Evolutionary conservation across 176 grass and related monocot genomes (phyloP), one percentile per base, ranked within the genome.

Genomic region (Paspalum vaginatum): DNA sequence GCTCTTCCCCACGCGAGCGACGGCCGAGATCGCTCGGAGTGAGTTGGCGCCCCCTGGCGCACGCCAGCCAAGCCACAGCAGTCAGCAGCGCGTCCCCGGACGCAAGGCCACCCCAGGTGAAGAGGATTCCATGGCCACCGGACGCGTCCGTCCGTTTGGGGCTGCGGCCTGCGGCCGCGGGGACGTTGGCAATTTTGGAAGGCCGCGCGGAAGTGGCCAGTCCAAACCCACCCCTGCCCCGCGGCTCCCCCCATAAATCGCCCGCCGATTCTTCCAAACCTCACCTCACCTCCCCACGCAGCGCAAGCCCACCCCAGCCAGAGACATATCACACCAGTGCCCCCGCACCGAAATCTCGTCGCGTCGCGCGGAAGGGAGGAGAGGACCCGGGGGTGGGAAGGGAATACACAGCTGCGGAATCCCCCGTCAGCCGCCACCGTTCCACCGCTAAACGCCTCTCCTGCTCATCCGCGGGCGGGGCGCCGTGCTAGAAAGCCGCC

Each of bases 131-230:
- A 86, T 80, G 50, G 50, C 16, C 14, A 5, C 14, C 49, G n/a
- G 84, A 49, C 77, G 70, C 84, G 62, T 62, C 71, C 77, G 70
- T n/a, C n/a, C n/a, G 22, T 9, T 13, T 37, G 60, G 60, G 25
- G 60, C 26, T 6, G 26, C 60, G 26, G 60, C 42, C 42, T 43
- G 42, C 51, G 51, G 51, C 32, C 18, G 16, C n/a, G 4, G 27
- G 71, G 51, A 7, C 76, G 61, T 65, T 13, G 13, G 81, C 76
- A 68, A 62, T 47, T 43, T 66, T 66, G 74, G 80, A 65, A 77
- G 79, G 75, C 80, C 73, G 49, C 87, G 64, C 76, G 7, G 87
- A 59, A 74, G 18, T 52, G 68, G 49, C 65, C 75, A 72, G 55
- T 32, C 68, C 82, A 60, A 77, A 38, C 41, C 76, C 61, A 51